Evolutionary conservation across 2,329 filamentous ascomycete species (phyloP).

Genomic region (Aspergillus pseudoglaucus): DNA sequence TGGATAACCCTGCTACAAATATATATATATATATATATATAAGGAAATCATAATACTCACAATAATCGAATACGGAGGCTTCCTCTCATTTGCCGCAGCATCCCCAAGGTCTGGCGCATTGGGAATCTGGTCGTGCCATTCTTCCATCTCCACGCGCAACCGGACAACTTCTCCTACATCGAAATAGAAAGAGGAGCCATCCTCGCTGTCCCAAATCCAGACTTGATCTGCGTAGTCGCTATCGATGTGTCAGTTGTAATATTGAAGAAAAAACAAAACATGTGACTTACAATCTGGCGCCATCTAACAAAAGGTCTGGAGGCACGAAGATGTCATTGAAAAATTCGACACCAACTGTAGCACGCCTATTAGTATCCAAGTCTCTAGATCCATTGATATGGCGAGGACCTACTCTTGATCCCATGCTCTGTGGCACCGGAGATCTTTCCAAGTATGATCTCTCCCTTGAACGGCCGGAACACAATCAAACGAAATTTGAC

Average conservation of each 20-base stretch:
- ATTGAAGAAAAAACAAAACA: neutral
- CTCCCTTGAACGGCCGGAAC: constrained; percentile 91
- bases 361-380: constrained; percentile 8
- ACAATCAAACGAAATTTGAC: constrained; percentile 91
- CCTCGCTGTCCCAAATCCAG: constrained; percentile 75
- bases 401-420: constrained; percentile 55
- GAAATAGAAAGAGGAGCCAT: constrained; percentile 71
- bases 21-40: no score
- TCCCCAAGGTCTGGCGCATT: constrained; percentile 60
- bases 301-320: constrained; percentile 64
- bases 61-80: constrained; percentile 48
- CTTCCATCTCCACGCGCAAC: constrained; percentile 77
- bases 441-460: constrained; percentile 82
- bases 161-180: constrained; percentile 85
- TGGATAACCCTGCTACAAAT: neutral
- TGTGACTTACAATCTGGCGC: constrained; percentile 63
- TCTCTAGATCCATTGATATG: constrained; percentile 1
- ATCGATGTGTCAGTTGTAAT: constrained; percentile 15
- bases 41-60: constrained; percentile 17
- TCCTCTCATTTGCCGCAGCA: constrained; percentile 51
- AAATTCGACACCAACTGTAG: constrained; percentile 75
- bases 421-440: constrained; percentile 64
- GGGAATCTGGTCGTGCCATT: constrained; percentile 85
- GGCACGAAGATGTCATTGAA: constrained; percentile 88
- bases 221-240: constrained; percentile 69